Base-by-base conservation (phyloP, 768 basidiomycete species). In the Wakefieldia striispora region DNA sequence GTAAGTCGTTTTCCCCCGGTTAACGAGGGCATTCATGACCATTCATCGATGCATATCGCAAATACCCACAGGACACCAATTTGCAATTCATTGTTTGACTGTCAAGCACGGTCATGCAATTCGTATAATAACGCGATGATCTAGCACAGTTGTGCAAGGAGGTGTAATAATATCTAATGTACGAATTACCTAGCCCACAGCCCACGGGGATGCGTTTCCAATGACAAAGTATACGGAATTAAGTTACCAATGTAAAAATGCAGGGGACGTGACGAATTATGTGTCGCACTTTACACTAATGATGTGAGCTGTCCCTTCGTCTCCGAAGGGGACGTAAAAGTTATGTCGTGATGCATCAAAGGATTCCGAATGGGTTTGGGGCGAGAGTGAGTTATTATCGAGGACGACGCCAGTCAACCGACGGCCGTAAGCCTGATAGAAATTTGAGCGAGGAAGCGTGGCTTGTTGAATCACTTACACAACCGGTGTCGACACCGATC, bases 401-500 rank as follows among this genome's bases (percentile, higher is more conserved):
- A 92, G 72, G n/a, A 93, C 70, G 37, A 92, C 68, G 4, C 88
- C 86, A 5, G 86, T 81, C 43, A 93, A 64, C 34, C 71, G 69
- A 35, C 77, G 73, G 7, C 81, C 78, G 59, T 91, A 86, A 37
- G 82, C 72, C 76, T 82, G 33, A 46, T 16, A 33, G 45, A 19
- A 36, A 35, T 19, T 9, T 31, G 11, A 7, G 24, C 57, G 19
- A 49, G 47, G 47, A 27, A 3, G 24, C 19, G 14, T 10, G 33
- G 27, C 10, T 14, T 20, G 31, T 16, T 1, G 10, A 17, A 34
- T 40, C 37, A 73, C 84, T 65, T 64, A 92, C 88, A 61, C 93
- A 95, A 11, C 90, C 94, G 0, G 87, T 78, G 65, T 98, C 95
- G 29, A 95, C 68, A 2, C 95, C 95, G 51, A 93, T 71, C 3